Evolutionary conservation across 768 basidiomycete genomes (phyloP).

Genomic region (Mycena maculata): DNA sequence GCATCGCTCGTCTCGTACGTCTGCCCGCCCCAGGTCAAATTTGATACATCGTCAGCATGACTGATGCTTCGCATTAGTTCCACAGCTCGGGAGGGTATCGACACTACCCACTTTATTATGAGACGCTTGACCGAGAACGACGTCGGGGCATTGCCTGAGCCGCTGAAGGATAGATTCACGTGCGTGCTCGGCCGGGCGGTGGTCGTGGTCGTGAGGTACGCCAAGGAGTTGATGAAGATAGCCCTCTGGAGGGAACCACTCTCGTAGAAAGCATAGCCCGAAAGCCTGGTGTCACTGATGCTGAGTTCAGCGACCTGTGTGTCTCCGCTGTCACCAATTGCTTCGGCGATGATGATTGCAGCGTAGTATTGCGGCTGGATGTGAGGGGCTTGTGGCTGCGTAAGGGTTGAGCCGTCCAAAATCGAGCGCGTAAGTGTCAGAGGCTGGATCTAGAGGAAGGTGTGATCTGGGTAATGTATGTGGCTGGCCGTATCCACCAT

Average conservation of each 20-base stretch:
- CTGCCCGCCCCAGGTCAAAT: slow-evolving; percentile 70
- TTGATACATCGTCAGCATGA: slow-evolving; percentile 61
- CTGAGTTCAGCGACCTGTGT: slow-evolving; percentile 59
- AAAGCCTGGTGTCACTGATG: slow-evolving; percentile 56
- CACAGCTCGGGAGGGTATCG: not conserved
- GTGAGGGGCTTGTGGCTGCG: slow-evolving; percentile 64
- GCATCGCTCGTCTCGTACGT: slow-evolving; percentile 65
- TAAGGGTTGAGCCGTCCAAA: slow-evolving; percentile 63
- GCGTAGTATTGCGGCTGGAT: slow-evolving; percentile 77
- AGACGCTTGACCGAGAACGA: slow-evolving; percentile 60
- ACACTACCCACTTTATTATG: slow-evolving; percentile 52
- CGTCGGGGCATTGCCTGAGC: slow-evolving; percentile 37
- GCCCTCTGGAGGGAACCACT: slow-evolving; percentile 55
- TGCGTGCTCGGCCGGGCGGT: slow-evolving; percentile 53
- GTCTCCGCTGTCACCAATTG: slow-evolving; percentile 58
- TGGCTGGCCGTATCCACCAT: slow-evolving; percentile 23
- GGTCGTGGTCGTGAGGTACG: slow-evolving; percentile 54
- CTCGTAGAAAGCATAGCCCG: slow-evolving; percentile 75
- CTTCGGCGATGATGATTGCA: slow-evolving; percentile 66
- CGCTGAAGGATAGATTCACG: slow-evolving; percentile 54
- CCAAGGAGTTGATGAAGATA: slow-evolving; percentile 69
- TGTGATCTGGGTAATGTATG: slow-evolving; percentile 6
- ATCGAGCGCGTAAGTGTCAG: slow-evolving; percentile 67
- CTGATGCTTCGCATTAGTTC: slow-evolving; percentile 41
- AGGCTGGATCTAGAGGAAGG: slow-evolving; percentile 67